Percentiles rank a stretch among this genome's conserved stretches.
Conservation (phyloP, 2,329 filamentous ascomycete species). For the Curvularia sp. region DNA sequence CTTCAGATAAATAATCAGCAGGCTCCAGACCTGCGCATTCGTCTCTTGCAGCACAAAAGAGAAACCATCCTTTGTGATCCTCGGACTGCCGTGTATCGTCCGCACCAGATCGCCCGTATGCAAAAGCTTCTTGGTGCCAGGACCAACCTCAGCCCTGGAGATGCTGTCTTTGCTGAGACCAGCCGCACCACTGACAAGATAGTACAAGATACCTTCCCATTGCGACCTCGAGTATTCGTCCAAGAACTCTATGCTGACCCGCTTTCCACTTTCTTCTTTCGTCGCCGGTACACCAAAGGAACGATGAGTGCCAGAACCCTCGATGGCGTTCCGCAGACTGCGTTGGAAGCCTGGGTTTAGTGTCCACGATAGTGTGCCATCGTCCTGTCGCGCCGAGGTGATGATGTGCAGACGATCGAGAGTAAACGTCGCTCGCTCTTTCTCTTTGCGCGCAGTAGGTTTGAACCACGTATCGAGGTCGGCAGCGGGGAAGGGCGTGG, state of each 20-base stretch:
- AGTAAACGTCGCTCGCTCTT: conserved; percentile 82
- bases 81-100: conserved; percentile 61
- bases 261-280: conserved; percentile 65
- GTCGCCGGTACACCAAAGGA: conserved; percentile 89
- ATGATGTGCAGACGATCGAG: conserved; percentile 89
- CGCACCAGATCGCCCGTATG: conserved; percentile 83
- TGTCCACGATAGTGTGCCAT: conserved; percentile 73
- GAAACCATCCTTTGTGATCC: conserved; percentile 92
- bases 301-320: conserved; percentile 82
- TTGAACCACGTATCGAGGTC: conserved; percentile 89
- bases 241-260: conserved; percentile 74
- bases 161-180: conserved; percentile 47
- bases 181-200: conserved; percentile 82
- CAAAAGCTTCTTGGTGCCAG: conserved; percentile 81
- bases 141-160: conserved; percentile 56
- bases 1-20: conserved; percentile 91
- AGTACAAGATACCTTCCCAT: conserved; percentile 96
- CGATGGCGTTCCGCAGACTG: conserved; percentile 85
- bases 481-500: conserved; percentile 75
- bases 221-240: conserved; percentile 86
- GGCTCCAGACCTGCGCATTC: conserved; percentile 96
- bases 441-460: conserved; percentile 72
- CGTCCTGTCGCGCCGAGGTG: conserved; percentile 60
- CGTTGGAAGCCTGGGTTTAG: conserved; percentile 82
- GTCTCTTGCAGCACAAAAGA: conserved; percentile 93